Evolutionary conservation across 305 asterid genomes (phyloP).

Genomic region (Euphrasia arctica): DNA sequence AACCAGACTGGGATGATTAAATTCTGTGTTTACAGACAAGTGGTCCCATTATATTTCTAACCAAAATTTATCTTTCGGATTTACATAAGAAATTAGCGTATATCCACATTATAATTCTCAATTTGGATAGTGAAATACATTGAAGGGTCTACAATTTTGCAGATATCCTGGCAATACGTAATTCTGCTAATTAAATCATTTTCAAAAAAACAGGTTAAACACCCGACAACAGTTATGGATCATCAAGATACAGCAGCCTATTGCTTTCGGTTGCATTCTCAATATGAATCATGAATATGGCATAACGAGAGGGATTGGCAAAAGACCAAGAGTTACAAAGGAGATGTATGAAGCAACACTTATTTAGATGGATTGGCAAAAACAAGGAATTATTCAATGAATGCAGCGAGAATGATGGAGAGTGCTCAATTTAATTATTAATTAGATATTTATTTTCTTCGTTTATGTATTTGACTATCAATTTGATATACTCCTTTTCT

Average conservation of each 20-base stretch:
- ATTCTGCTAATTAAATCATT: not conserved
- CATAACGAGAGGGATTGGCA: not conserved
- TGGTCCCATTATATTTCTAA: not conserved
- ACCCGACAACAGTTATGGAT: not conserved
- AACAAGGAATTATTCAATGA: not conserved
- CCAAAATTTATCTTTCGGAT: not conserved
- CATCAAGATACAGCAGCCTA: not conserved
- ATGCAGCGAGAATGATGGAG: too few species aligned
- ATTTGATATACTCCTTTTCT: not conserved
- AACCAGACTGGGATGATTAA: not conserved
- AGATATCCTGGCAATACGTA: not conserved
- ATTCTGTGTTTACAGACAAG: not conserved
- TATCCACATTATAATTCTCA: not conserved
- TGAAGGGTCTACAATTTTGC: slow-evolving; percentile 1
- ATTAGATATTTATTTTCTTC: too few species aligned
- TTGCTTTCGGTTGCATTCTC: not conserved
- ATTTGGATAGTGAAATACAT: not conserved
- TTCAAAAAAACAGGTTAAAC: not conserved
- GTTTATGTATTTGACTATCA: not conserved
- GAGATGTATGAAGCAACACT: not conserved
- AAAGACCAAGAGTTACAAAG: not conserved
- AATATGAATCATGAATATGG: not conserved
- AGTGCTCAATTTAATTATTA: too few species aligned
- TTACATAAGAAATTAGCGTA: too few species aligned
- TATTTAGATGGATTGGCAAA: not conserved